Conservation (phyloP, 148 eudicot species). For the Camellia japonica region DNA sequence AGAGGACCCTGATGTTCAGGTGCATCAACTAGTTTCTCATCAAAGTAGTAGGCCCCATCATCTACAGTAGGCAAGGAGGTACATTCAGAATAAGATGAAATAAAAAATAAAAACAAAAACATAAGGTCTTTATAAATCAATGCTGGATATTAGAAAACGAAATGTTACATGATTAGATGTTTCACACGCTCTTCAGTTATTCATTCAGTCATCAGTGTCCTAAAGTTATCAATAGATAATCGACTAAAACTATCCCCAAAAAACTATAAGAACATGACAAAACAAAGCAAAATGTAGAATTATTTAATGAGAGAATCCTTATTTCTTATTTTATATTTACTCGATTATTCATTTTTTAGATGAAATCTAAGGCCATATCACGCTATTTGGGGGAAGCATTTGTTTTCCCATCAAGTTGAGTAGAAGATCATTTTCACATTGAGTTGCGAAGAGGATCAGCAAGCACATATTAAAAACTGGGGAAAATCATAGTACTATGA, state of each 20-base stretch:
- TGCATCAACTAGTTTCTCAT: constrained; percentile 73
- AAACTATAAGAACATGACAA: too few relatives aligned
- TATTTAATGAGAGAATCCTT: not conserved
- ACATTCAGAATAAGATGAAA: not conserved
- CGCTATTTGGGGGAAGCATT: not conserved
- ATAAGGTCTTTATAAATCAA: not conserved
- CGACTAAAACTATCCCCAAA: too few relatives aligned
- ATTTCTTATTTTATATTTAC: not conserved
- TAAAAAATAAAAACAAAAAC: not conserved
- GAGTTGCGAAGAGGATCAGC: too few relatives aligned
- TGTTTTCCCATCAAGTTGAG: not conserved
- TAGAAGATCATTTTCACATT: too few relatives aligned
- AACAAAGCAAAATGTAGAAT: not conserved
- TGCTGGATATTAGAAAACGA: not conserved
- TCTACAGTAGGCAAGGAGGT: constrained; percentile 37
- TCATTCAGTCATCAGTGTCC: too few relatives aligned
- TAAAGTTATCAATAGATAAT: too few relatives aligned
- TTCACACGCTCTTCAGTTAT: not conserved
- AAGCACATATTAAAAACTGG: not conserved
- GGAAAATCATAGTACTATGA: not conserved
- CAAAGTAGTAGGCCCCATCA: constrained; percentile 90
- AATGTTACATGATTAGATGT: not conserved
- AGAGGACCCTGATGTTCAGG: constrained; percentile 69
- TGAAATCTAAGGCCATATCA: not conserved
- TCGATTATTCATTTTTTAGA: not conserved